These are phyloP conservation scores for Teratosphaeria destructans DNA, from an alignment of 2,329 filamentous ascomycete genomes.

Conservation along the genomic window DNA sequence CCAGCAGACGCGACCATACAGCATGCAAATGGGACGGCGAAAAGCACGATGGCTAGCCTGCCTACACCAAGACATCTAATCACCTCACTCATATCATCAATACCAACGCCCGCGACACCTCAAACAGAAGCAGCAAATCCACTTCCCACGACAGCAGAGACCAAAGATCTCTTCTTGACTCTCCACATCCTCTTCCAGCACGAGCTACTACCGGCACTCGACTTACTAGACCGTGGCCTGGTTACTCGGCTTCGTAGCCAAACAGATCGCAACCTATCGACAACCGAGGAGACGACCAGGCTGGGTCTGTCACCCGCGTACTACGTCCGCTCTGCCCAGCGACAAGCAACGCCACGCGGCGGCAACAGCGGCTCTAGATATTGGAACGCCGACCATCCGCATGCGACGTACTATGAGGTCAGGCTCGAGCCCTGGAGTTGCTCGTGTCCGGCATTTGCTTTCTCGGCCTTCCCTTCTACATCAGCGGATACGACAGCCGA, in stretches of 20 bases:
- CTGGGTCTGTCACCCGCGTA: slow-evolving; percentile 28
- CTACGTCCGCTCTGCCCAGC: slow-evolving; percentile 53
- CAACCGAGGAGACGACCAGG: background rate
- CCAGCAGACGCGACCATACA: background rate
- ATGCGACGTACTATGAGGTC: slow-evolving; percentile 60
- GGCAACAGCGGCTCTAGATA: slow-evolving; percentile 1
- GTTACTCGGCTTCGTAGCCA: slow-evolving; percentile 44
- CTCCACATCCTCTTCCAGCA: slow-evolving; percentile 78
- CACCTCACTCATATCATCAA: slow-evolving; percentile 16
- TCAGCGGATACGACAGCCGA: background rate
- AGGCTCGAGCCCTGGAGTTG: slow-evolving; percentile 74
- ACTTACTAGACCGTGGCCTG: slow-evolving; percentile 70
- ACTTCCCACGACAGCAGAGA: slow-evolving; percentile 18
- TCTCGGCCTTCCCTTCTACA: slow-evolving; percentile 50
- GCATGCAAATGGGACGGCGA: background rate
- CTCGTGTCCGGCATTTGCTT: slow-evolving; percentile 73
- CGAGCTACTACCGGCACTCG: slow-evolving; percentile 71
- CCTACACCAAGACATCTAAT: slow-evolving; percentile 13
- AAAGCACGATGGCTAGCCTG: background rate
- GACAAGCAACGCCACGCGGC: slow-evolving; percentile 15
- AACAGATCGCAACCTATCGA: background rate
- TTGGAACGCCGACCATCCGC: slow-evolving; percentile 14
- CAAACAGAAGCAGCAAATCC: slow-evolving; percentile 32
- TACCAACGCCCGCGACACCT: slow-evolving; percentile 15
- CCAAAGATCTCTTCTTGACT: slow-evolving; percentile 51